These are phyloP conservation scores for Sugiyamaella qingdaonensis DNA, from an alignment of 805 yeast species.

Conservation along the genomic window DNA sequence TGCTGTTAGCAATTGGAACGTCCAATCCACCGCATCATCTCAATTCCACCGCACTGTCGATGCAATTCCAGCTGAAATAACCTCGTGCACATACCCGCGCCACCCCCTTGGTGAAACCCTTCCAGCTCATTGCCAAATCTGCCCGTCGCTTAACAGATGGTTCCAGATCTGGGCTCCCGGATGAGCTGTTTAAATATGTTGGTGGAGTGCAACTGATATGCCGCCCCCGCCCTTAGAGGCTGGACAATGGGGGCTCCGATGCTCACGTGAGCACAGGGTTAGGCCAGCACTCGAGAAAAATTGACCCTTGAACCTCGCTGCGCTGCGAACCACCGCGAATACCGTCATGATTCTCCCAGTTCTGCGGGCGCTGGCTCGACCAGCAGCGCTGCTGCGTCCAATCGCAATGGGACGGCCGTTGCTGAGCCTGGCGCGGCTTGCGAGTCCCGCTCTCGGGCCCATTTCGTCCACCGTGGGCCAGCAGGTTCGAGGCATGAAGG, in stretches of 20 bases:
- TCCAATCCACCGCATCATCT: background rate
- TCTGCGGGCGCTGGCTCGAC: background rate
- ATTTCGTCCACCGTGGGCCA: background rate
- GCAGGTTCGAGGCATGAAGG: constrained; percentile 73
- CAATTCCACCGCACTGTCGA: background rate
- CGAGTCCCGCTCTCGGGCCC: background rate
- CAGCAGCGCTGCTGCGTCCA: background rate
- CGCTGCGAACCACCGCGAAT: no score
- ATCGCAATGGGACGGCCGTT: background rate
- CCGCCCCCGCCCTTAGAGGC: no score
- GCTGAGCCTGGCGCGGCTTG: background rate
- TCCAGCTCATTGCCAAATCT: constrained; percentile 62
- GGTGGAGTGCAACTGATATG: no score
- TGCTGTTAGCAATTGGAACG: constrained; percentile 14
- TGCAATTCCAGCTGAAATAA: background rate
- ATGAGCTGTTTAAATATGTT: no score
- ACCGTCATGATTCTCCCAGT: background rate
- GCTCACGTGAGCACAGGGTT: background rate
- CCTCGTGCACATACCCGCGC: constrained; percentile 42
- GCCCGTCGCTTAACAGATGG: no score
- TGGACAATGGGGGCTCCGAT: no score
- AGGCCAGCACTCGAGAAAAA: background rate
- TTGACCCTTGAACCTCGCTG: background rate
- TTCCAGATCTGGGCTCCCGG: no score
- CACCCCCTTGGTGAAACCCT: constrained; percentile 77